Conservation (phyloP, 495 filamentous ascomycete species). For the Podospora sp. region DNA sequence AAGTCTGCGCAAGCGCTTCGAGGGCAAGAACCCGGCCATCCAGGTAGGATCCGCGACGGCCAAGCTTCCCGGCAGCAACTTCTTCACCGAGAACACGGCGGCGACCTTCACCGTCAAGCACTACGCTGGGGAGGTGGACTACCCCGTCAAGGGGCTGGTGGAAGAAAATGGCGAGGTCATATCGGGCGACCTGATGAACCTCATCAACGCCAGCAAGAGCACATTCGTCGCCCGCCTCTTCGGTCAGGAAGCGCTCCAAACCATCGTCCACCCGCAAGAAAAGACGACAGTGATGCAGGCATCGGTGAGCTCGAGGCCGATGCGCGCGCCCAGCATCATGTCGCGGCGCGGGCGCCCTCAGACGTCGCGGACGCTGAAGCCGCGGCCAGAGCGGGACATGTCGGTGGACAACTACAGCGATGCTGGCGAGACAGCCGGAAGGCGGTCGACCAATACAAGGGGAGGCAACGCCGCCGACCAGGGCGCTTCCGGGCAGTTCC, state of each 20-base stretch:
- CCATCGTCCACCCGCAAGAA: constrained; percentile 87
- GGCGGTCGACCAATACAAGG: constrained; percentile 37
- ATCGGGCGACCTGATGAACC: constrained; percentile 92
- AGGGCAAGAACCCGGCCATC: constrained; percentile 90
- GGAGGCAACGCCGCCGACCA: constrained; percentile 54
- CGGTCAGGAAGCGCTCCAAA: constrained; percentile 88
- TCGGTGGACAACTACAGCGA: constrained; percentile 50
- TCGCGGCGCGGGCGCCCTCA: constrained; percentile 56
- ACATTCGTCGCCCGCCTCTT: constrained; percentile 88
- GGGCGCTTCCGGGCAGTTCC: constrained; percentile 89
- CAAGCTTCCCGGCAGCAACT: constrained; percentile 75
- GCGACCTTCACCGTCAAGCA: constrained; percentile 89
- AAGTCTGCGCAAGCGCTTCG: constrained; percentile 86
- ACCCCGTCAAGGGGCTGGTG: constrained; percentile 77
- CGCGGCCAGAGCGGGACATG: constrained; percentile 47
- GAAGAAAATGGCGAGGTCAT: constrained; percentile 97
- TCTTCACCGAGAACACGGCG: constrained; percentile 72
- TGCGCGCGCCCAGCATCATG: constrained; percentile 91
- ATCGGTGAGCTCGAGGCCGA: constrained; percentile 90
- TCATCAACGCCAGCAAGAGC: constrained; percentile 84
- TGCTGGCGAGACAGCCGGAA: constrained; percentile 41
- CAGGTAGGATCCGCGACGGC: constrained; percentile 67
- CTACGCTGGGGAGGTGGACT: constrained; percentile 97
- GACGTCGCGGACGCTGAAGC: constrained; percentile 37
- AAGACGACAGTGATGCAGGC: constrained; percentile 92